Base-by-base conservation (phyloP, 805 yeast species). In the Lipomyces oligophaga region DNA sequence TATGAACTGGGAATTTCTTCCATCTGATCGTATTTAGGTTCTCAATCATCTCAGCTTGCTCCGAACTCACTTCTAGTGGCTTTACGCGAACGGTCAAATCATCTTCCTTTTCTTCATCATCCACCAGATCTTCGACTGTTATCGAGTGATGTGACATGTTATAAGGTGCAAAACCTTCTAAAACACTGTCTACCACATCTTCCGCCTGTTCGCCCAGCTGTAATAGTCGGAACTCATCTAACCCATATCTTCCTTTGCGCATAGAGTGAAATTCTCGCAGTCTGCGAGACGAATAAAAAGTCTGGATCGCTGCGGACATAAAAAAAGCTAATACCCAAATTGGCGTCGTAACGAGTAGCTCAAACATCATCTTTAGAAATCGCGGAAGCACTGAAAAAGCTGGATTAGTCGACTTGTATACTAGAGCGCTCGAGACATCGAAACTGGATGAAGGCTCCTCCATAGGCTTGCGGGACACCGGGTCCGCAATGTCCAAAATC, bases 1-100 rank as follows among this genome's bases (percentile, higher is more conserved):
- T 82, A 49, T 81, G 74, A 22, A 86, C 73, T 0, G 93, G 89
- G 56, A 65, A 81, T 61, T 85, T 86, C 34, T 68, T 63, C 95
- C 95, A 87, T 1, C 67, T 59, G 3, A 85, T 62, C 3, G 64
- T 55, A 63, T 85, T 85, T 61, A 86, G 71, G 41, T 73, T 71
- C 24, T 65, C 65, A 26, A 83, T 72, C 34, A 84, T 83, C 11
- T 62, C 67, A 42, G 65, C 58, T 60, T 85, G 89, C 6, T 42
- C 45, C 2, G 26, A 60, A 52, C 7, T 58, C 49, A 4, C 69
- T 63, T 37, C 79, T 61, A 3, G 67, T 64, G 41, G 76, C 51
- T 21, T 40, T 8, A 60, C 55, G 34, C 58, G 58, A 16, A 36
- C 25, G n/a, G 52, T 43, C 34, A 51, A 37, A 43, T 54, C 32